A percentile compares a stretch with the other conserved stretches of the same genome.
phyloP scores from a whole-genome alignment of 257 asterid species.

The Capsicum rhomboideum region DNA sequence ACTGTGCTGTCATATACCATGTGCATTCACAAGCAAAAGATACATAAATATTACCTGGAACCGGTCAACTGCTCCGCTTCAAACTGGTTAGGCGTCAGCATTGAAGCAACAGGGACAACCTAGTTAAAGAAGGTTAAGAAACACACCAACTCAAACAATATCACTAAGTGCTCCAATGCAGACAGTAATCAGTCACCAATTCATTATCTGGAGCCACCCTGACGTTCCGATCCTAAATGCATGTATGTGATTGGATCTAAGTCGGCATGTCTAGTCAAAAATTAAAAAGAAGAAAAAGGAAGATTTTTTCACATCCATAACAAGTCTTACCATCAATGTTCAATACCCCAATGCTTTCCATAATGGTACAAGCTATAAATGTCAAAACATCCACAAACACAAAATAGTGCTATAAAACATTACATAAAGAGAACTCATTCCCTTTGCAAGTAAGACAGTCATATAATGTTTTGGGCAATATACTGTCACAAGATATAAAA shows the following conservation, averaged over 20 bases:
- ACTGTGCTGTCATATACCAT: background rate
- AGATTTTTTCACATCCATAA: background rate
- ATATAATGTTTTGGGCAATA: background rate
- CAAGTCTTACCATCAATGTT: background rate
- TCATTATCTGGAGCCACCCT: background rate
- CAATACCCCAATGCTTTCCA: background rate
- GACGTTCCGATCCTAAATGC: background rate
- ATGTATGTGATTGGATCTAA: background rate
- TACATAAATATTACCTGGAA: conserved; percentile 44
- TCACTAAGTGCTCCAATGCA: background rate
- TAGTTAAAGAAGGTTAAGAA: conserved; percentile 26
- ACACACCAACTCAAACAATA: conserved; percentile 3
- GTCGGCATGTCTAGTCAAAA: background rate
- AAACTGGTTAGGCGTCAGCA: conserved; percentile 98
- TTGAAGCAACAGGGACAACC: conserved; percentile 96
- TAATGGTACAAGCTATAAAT: background rate
- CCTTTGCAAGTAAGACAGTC: background rate
- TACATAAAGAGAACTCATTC: background rate
- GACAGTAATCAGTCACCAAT: background rate
- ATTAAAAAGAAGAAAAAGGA: background rate
- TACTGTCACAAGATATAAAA: background rate
- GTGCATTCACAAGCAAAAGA: background rate
- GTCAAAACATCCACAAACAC: background rate
- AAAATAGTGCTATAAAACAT: background rate
- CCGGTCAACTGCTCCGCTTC: conserved; percentile 90